Conservation (phyloP, 2,329 filamentous ascomycete genomes). For the Microthyrium microscopicum region DNA sequence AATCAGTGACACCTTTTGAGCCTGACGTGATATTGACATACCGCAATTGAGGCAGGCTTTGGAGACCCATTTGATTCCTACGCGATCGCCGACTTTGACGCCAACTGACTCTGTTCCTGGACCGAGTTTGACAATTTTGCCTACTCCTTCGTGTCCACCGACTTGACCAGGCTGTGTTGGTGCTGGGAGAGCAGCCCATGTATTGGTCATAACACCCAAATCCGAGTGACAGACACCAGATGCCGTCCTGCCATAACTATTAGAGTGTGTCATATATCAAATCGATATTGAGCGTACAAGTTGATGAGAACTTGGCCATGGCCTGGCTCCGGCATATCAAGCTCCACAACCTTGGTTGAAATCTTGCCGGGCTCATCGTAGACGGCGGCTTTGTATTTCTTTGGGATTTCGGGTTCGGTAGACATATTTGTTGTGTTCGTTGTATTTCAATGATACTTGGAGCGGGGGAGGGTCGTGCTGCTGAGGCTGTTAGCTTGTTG, state of each 20-base stretch:
- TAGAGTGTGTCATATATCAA: not conserved
- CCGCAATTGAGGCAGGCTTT: slow-evolving; percentile 38
- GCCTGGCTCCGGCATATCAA: slow-evolving; percentile 49
- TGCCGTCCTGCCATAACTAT: slow-evolving; percentile 30
- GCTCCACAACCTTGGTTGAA: slow-evolving; percentile 45
- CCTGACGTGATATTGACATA: slow-evolving; percentile 13
- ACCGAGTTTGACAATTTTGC: slow-evolving; percentile 48
- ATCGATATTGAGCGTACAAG: slow-evolving; percentile 25
- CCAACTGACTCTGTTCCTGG: slow-evolving; percentile 37
- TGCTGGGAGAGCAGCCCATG: slow-evolving; percentile 39
- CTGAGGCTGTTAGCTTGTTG: too few species aligned
- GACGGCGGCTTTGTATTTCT: slow-evolving; percentile 45
- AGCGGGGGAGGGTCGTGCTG: too few species aligned
- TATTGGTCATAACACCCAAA: slow-evolving; percentile 34
- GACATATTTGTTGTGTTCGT: slow-evolving; percentile 8
- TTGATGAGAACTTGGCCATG: slow-evolving; percentile 46
- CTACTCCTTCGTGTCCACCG: slow-evolving; percentile 54
- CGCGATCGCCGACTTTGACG: slow-evolving; percentile 49
- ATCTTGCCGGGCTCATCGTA: slow-evolving; percentile 50
- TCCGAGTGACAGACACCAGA: slow-evolving; percentile 51
- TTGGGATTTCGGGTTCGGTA: slow-evolving; percentile 24
- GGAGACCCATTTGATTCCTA: slow-evolving; percentile 54
- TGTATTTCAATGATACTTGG: too few species aligned
- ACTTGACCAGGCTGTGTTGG: slow-evolving; percentile 45
- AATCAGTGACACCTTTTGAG: not conserved